Percentiles rank a stretch among this genome's conserved stretches.
Evolutionary conservation across 768 basidiomycete species (phyloP).

Genomic region (Rhizopogon vinicolor): DNA sequence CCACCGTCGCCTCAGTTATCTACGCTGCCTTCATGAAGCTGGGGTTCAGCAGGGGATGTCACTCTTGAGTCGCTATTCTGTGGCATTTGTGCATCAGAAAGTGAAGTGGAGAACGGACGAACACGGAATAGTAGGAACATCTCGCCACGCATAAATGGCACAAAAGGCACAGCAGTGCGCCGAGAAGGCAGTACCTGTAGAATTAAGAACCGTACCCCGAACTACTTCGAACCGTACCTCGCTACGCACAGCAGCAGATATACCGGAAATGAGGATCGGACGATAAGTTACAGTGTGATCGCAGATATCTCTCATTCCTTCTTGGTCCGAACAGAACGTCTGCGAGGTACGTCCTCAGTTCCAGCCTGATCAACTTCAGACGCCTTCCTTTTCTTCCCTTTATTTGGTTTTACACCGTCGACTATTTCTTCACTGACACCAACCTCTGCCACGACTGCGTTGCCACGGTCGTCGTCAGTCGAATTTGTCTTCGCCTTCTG

Average conservation of each 20-base stretch:
- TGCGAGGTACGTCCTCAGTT: constrained; percentile 12
- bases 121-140: not conserved
- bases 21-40: not conserved
- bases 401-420: constrained; percentile 1
- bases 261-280: not conserved
- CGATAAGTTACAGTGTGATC: not conserved
- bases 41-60: not conserved
- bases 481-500: constrained; percentile 1
- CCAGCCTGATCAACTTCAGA: not conserved
- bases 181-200: not conserved
- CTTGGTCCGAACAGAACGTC: constrained; percentile 17
- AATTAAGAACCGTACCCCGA: not conserved
- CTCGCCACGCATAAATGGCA: not conserved
- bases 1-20: not conserved
- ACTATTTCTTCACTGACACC: constrained; percentile 2
- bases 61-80: no score
- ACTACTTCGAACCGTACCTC: not conserved
- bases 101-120: no score
- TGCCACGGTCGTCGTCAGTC: not conserved
- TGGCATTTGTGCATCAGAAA: no score
- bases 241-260: not conserved
- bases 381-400: constrained; percentile 21
- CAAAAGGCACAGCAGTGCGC: no score
- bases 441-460: constrained; percentile 2
- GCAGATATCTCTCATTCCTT: not conserved